Conservation (phyloP, 73 alveolate species). For the Breviolum minutum region DNA sequence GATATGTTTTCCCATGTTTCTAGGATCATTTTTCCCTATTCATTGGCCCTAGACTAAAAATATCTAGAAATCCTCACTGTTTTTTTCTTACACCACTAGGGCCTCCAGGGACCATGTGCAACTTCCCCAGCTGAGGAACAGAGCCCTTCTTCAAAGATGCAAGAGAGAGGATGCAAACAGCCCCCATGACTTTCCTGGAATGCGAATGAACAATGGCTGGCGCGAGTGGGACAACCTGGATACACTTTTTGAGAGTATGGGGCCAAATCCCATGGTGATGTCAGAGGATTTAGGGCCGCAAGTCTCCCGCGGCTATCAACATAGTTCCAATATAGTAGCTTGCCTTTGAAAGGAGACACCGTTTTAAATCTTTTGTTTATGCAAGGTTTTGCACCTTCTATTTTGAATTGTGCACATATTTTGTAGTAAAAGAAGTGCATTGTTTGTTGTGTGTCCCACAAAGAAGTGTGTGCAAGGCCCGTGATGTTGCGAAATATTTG, state of each 20-base stretch:
- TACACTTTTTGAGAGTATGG: slow-evolving; percentile 72
- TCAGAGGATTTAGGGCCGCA: slow-evolving; percentile 86
- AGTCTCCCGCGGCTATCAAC: slow-evolving; percentile 83
- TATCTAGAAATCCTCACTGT: too few relatives aligned
- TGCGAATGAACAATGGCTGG: slow-evolving; percentile 50
- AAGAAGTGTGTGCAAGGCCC: neutral
- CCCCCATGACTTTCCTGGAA: slow-evolving; percentile 75
- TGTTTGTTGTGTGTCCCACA: neutral
- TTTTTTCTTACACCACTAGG: neutral
- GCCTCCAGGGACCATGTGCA: too few relatives aligned
- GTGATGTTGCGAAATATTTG: slow-evolving; percentile 54
- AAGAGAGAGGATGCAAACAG: slow-evolving; percentile 49
- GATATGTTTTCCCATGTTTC: neutral
- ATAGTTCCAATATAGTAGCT: slow-evolving; percentile 3
- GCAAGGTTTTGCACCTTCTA: neutral
- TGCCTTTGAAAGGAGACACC: neutral
- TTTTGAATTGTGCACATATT: too few relatives aligned
- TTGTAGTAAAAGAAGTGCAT: too few relatives aligned
- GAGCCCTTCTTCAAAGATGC: slow-evolving; percentile 57
- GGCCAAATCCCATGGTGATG: slow-evolving; percentile 65
- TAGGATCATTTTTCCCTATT: neutral
- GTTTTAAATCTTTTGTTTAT: neutral
- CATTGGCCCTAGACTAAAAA: too few relatives aligned
- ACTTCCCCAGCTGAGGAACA: slow-evolving; percentile 10
- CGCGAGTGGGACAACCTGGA: slow-evolving; percentile 86